Percentiles rank a stretch among this genome's conserved stretches.
These are phyloP conservation scores for Abrus precatorius DNA, from an alignment of 306 rosid genomes.

Conservation along the genomic window DNA sequence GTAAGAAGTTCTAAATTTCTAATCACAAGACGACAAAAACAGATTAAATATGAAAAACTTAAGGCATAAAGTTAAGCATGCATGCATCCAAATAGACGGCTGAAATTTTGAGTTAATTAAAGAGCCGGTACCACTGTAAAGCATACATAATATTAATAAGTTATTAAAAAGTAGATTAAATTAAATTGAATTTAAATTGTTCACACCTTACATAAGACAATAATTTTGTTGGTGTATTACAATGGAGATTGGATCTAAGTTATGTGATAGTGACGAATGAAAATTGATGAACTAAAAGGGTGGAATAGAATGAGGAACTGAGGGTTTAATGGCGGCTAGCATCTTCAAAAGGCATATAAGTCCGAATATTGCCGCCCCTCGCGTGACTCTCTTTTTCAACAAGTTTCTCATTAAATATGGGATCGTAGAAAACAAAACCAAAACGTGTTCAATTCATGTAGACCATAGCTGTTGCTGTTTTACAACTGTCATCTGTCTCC, in stretches of 20 bases:
- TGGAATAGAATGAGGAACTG: not conserved
- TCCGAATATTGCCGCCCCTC: slow-evolving; percentile 41
- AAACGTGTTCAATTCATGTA: slow-evolving; percentile 74
- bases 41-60: not conserved
- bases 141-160: too few species aligned
- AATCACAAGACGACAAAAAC: slow-evolving; percentile 34
- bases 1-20: slow-evolving; percentile 20
- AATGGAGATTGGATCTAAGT: slow-evolving; percentile 8
- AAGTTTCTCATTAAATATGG: slow-evolving; percentile 18
- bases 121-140: not conserved
- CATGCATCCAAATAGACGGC: slow-evolving; percentile 39
- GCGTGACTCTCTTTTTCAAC: slow-evolving; percentile 21
- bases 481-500: not conserved
- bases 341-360: slow-evolving; percentile 37
- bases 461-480: slow-evolving; percentile 45
- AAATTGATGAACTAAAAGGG: not conserved
- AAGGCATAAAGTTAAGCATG: slow-evolving; percentile 4
- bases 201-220: not conserved
- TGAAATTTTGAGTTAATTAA: not conserved
- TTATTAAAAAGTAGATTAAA: not conserved
- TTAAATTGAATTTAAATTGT: not conserved
- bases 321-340: slow-evolving; percentile 35
- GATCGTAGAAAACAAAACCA: slow-evolving; percentile 7
- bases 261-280: not conserved
- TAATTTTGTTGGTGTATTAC: not conserved